Evolutionary conservation across 2,329 filamentous ascomycete species (phyloP), one percentile per base, ranked within the genome.

Genomic region (Fusarium nurragi): DNA sequence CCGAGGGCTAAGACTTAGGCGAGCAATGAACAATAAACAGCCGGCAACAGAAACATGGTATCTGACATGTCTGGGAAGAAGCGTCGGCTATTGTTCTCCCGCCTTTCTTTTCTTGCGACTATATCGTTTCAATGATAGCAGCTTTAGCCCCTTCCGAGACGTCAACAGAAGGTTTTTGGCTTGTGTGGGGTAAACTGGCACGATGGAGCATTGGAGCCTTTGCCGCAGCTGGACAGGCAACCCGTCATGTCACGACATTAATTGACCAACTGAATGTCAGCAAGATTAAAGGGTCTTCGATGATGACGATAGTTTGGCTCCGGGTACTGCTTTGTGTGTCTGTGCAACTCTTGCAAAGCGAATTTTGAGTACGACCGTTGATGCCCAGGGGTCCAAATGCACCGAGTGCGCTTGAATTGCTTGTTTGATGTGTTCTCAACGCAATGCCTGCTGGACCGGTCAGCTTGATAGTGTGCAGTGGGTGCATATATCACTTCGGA

Each of bases 161-260:
- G 56, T 43, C 25, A 14, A 22, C 48, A 43, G 39, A 51, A 65
- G 34, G 37, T 63, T 65, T 65, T 66, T n/a, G 22, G 40, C 23
- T 36, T 57, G 49, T 66, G 54, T 53, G 63, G 63, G 63, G 53
- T 64, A 64, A 39, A 26, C 23, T 47, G 38, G 37, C 43, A 56
- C 34, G 37, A 48, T 58, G 61, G 32, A 43, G 56, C 44, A 16
- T 34, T 16, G 14, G 16, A 34, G 30, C 28, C 39, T 54, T 34
- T 64, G 60, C 40, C 28, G 47, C 38, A 46, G 51, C 43, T 46
- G 39, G 39, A 65, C 41, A 38, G 47, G 36, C 56, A 50, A 50
- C 28, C 48, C 32, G 38, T 46, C 49, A 48, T 37, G 23, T 23
- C 32, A 37, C 23, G 57, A 38, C 23, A 44, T 45, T 38, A 47